Evolutionary conservation across 148 eudicot species (phyloP).

Genomic region (Chenopodium quinoa): DNA sequence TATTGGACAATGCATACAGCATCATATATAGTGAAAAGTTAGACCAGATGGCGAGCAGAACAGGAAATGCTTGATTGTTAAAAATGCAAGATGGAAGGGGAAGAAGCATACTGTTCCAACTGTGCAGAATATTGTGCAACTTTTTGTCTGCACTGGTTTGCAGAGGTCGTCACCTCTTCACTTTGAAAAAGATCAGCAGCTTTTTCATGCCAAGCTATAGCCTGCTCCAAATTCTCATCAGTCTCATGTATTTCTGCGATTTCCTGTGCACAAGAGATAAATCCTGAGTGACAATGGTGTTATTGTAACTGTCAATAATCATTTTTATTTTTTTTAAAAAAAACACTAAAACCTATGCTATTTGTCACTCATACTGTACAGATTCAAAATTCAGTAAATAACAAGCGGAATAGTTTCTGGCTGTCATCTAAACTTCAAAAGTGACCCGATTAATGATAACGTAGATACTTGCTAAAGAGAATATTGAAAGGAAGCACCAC

Average conservation of each 20-base stretch:
- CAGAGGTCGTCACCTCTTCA: slow-evolving; percentile 67
- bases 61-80: neutral
- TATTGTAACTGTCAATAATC: neutral
- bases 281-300: neutral
- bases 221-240: slow-evolving; percentile 50
- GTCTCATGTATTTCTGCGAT: slow-evolving; percentile 67
- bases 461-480: neutral
- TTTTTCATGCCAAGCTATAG: slow-evolving; percentile 56
- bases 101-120: slow-evolving; percentile 59
- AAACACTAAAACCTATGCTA: neutral
- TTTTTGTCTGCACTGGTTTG: slow-evolving; percentile 74
- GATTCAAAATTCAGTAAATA: no score
- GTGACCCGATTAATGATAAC: neutral
- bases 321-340: neutral
- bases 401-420: neutral
- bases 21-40: neutral
- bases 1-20: neutral
- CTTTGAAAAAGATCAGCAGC: slow-evolving; percentile 73
- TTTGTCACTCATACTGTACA: neutral
- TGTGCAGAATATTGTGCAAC: slow-evolving; percentile 81
- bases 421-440: neutral
- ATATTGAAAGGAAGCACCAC: neutral
- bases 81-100: neutral
- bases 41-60: neutral
- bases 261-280: slow-evolving; percentile 43